Base-by-base conservation (phyloP, 768 basidiomycete species). In the Leucocoprinus leucothites region DNA sequence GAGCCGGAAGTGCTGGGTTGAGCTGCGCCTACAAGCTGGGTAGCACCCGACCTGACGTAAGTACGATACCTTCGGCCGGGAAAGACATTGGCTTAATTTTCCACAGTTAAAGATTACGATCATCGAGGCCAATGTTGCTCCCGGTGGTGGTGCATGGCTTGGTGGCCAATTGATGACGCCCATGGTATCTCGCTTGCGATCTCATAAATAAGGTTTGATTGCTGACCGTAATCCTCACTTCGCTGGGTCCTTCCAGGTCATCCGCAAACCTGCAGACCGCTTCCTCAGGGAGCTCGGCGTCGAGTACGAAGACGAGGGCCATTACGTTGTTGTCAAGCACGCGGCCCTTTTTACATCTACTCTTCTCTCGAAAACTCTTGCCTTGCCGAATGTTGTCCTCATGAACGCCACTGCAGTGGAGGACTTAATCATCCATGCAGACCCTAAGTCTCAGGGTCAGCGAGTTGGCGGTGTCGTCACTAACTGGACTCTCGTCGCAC, bases 341-440 rank as follows among this genome's bases (percentile, higher is more conserved):
- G 87, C 89, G 1, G 89, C 88, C 0, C 74, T 91, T 57, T 91
- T 91, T 76, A 92, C 89, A 1, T 84, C 87, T 13, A 90, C 88
- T 1, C 68, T 90, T 44, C 73, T 92, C 35, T 85, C 86, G 54
- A 80, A 81, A 45, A 86, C 89, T 52, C 80, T 89, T 57, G 77
- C 84, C 11, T 71, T 85, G 60, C 84, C 84, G 14, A 89, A 89
- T 61, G 85, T 89, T 48, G 81, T 85, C 28, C 68, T 89, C 69
- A 81, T 89, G 76, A 89, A 89, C 69, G 86, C 86, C 22, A 91
- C 88, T 2, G 83, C 87, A 6, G 86, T 87, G n/a, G 88, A 91
- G 66, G 89, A 91, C 65, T 78, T 91, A 45, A 84, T 91, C 69
- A 79, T 87, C 51, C 80, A 80, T 60, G 74, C 75, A 45, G 87